Conservation (phyloP, 1,284 basidiomycete genomes). For the Athelia sp. region DNA sequence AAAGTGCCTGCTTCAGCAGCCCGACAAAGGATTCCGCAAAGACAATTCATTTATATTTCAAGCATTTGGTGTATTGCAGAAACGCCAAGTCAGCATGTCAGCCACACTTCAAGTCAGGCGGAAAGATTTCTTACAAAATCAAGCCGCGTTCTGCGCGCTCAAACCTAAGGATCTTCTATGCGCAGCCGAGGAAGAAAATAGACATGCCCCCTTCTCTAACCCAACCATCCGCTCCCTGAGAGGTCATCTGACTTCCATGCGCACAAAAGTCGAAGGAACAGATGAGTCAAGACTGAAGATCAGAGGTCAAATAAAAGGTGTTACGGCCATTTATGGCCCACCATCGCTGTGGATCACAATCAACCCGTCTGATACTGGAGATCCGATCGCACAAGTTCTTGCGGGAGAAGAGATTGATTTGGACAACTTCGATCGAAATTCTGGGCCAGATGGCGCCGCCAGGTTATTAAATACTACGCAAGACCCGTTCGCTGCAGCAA, state of each 20-base stretch:
- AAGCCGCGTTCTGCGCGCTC: background rate
- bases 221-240: background rate
- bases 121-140: conserved; percentile 5
- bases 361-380: conserved; percentile 23
- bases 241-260: background rate
- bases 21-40: background rate
- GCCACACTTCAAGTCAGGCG: conserved; percentile 19
- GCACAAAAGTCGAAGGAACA: conserved; percentile 11
- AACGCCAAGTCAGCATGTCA: background rate
- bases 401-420: conserved; percentile 32
- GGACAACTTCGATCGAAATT: conserved; percentile 21
- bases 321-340: conserved; percentile 7
- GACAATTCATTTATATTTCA: background rate
- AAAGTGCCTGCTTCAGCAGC: background rate
- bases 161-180: background rate
- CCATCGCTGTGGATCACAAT: conserved; percentile 23
- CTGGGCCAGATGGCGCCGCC: conserved; percentile 21
- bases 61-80: conserved; percentile 6
- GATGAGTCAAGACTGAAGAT: conserved; percentile 8
- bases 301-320: conserved; percentile 11
- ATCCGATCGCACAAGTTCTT: conserved; percentile 33
- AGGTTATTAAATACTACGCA: conserved; percentile 25
- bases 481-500: conserved; percentile 32
- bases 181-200: background rate
- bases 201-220: background rate